Base-by-base conservation (phyloP, 495 filamentous ascomycete species). In the Podospora comata region DNA sequence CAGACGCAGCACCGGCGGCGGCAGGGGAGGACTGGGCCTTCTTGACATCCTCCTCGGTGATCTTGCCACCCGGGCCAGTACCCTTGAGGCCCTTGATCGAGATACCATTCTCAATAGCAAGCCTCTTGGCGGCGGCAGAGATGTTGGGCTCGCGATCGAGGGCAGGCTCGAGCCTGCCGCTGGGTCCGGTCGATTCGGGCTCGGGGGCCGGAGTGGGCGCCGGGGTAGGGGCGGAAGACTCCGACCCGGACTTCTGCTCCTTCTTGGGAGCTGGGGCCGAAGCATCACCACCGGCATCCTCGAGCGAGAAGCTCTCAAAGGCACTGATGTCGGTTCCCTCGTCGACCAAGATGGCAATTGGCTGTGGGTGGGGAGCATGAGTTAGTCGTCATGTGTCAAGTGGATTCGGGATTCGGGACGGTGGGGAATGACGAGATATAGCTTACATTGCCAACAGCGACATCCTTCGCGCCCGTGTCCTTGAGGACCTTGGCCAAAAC, bases 331-430 rank as follows among this genome's bases (percentile, higher is more conserved):
- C 94, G 75, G 85, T 86, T 44, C 90, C 92, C 75, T 97, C 93
- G 75, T 97, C 96, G 66, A 97, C 90, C 77, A 97, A 85, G 67
- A 99, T 86, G 68, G 94, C 96, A 76, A 99, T 99, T 26, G 96
- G 96, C 95, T 99, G 76, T 20, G 48, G 48, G 63, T 65, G 64
- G 19, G 65, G 32, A 56, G 34, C 61, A 63, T 16, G 18, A 7
- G 64, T 74, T 70, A 77, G 73, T 62, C 61, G 28, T 11, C 66
- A 28, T 58, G 44, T 15, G 62, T 57, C 66, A 64, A 62, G 65
- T 62, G 65, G 68, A 65, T 67, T 63, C 59, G 57, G 19, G 19
- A n/a, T 39, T 66, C 54, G 61, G 54, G 27, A 27, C 5, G 57
- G 69, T 65, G 68, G 68, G 62, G 26, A 76, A 79, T 27, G 44